Evolutionary conservation across 2,329 filamentous ascomycete species (phyloP).

Genomic region (Diaporthe ilicicola): DNA sequence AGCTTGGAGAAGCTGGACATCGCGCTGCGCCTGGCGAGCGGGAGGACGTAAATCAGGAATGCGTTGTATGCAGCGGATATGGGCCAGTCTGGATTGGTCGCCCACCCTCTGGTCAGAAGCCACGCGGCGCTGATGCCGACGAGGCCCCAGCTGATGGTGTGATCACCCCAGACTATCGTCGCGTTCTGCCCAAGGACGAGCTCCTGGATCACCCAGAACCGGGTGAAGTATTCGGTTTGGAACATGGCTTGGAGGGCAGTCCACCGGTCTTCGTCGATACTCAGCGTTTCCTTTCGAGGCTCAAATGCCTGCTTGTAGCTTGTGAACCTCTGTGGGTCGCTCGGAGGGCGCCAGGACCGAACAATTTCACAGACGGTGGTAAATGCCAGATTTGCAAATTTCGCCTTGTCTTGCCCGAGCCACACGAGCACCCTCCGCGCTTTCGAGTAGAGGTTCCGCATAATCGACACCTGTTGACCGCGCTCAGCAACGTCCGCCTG

Average conservation of each 20-base stretch:
- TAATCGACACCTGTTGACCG: constrained; percentile 17
- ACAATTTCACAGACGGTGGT: constrained; percentile 28
- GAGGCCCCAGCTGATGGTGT: constrained; percentile 32
- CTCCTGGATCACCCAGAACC: constrained; percentile 35
- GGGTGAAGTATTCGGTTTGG: constrained; percentile 31
- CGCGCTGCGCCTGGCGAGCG: constrained; percentile 27
- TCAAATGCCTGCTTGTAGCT: constrained; percentile 28
- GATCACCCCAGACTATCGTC: constrained; percentile 30
- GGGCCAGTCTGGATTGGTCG: constrained; percentile 15
- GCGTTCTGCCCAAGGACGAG: constrained; percentile 30
- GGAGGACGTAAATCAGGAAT: constrained; percentile 33
- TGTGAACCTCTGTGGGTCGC: constrained; percentile 17
- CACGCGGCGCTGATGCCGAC: constrained; percentile 33
- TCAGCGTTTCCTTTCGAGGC: constrained; percentile 11
- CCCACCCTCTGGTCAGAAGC: constrained; percentile 33
- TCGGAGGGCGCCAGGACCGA: constrained; percentile 29
- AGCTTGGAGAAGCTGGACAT: constrained; percentile 34
- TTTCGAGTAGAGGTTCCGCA: constrained; percentile 15
- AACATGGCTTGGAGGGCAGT: constrained; percentile 31
- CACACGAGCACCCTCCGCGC: constrained; percentile 20
- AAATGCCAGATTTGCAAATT: constrained; percentile 23
- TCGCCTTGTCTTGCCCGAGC: constrained; percentile 17
- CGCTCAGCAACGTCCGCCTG: constrained; percentile 19
- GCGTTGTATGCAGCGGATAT: constrained; percentile 34
- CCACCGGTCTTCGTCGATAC: constrained; percentile 25